These are phyloP conservation scores for Emmonsiellopsis sp. DNA, from an alignment of 2,329 filamentous ascomycete genomes.

Conservation along the genomic window DNA sequence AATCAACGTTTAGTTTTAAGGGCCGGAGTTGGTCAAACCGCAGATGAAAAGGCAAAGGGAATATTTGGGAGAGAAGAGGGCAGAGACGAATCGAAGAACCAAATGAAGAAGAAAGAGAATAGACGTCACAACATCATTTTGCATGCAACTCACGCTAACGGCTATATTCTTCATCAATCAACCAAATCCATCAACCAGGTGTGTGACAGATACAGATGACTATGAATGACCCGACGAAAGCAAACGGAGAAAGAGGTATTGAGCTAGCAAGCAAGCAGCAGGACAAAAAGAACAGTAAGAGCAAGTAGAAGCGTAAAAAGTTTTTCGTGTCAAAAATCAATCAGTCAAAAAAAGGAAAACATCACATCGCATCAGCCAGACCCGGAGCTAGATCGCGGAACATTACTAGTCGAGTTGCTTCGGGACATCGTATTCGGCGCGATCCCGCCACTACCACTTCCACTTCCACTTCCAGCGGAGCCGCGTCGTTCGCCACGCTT, in stretches of 20 bases:
- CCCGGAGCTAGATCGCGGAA: not conserved
- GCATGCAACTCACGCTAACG: constrained; percentile 16
- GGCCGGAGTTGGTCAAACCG: too few species aligned
- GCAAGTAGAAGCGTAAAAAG: too few species aligned
- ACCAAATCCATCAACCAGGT: not conserved
- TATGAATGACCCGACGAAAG: not conserved
- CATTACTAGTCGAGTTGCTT: constrained; percentile 30
- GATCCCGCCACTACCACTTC: constrained; percentile 13
- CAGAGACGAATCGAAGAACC: constrained; percentile 12
- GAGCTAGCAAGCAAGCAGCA: not conserved
- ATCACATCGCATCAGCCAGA: not conserved
- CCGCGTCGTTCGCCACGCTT: constrained; percentile 29
- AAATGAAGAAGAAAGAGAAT: constrained; percentile 18
- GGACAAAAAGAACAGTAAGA: too few species aligned
- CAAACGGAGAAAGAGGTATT: not conserved
- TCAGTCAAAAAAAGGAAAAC: too few species aligned
- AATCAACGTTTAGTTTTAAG: too few species aligned
- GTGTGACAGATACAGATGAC: not conserved
- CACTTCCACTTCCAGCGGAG: constrained; percentile 26
- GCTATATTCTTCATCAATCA: not conserved
- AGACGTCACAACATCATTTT: constrained; percentile 19
- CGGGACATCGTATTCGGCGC: constrained; percentile 28
- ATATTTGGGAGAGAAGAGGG: constrained; percentile 6
- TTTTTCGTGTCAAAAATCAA: too few species aligned
- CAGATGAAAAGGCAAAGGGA: not conserved